Conservation (phyloP, 768 basidiomycete genomes). For the Lactarius deliciosus region DNA sequence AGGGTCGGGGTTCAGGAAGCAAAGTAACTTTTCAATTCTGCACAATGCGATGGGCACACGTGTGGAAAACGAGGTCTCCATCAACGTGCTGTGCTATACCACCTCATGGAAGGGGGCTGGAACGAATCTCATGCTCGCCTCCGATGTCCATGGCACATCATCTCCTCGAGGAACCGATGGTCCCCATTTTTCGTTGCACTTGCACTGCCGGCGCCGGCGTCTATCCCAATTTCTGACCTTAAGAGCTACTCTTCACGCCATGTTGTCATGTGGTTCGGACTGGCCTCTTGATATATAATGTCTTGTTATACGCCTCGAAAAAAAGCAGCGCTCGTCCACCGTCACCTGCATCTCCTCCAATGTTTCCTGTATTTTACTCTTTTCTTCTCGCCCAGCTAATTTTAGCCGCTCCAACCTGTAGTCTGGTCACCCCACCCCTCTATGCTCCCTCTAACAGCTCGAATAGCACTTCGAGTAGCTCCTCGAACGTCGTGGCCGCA, state of each 20-base stretch:
- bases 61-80: slow-evolving; percentile 4
- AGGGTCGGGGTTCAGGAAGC: not conserved
- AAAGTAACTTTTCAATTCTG: not conserved
- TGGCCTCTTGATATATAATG: not conserved
- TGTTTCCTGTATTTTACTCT: slow-evolving; percentile 7
- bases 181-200: not conserved
- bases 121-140: not conserved
- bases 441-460: slow-evolving; percentile 3
- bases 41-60: not conserved
- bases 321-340: not conserved
- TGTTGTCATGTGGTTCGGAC: not conserved
- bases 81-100: not conserved
- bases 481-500: slow-evolving; percentile 40
- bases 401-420: slow-evolving; percentile 15
- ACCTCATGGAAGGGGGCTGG: slow-evolving; percentile 1
- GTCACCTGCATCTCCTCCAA: not conserved
- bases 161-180: not conserved
- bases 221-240: not conserved
- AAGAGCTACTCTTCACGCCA: not conserved
- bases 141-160: not conserved
- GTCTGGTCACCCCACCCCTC: not conserved
- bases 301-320: not conserved
- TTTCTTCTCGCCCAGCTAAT: slow-evolving; percentile 14
- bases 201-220: not conserved
- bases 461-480: not conserved